phyloP scores from a whole-genome alignment of 306 rosid species.

The Amphicarpaea edgeworthii region DNA sequence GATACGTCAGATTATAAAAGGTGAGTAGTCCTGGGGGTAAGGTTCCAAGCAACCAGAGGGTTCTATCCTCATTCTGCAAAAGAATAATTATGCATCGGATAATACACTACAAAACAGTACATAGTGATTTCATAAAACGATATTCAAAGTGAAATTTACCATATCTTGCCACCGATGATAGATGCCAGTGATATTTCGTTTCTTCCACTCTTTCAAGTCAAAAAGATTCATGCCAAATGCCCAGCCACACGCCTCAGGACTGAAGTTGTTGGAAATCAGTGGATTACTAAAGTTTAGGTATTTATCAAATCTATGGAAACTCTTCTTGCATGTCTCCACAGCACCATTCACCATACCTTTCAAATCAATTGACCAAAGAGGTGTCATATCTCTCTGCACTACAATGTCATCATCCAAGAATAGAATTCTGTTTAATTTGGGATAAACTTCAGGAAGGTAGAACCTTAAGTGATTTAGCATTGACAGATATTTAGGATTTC shows the following conservation, averaged over 20 bases:
- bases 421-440: slow-evolving; percentile 87
- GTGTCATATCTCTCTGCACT: slow-evolving; percentile 91
- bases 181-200: slow-evolving; percentile 84
- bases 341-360: slow-evolving; percentile 97
- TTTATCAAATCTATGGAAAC: slow-evolving; percentile 98
- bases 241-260: slow-evolving; percentile 98
- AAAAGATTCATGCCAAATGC: slow-evolving; percentile 97
- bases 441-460: slow-evolving; percentile 94
- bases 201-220: slow-evolving; percentile 97
- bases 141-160: slow-evolving; percentile 59
- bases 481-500: slow-evolving; percentile 95
- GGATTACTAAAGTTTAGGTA: slow-evolving; percentile 95
- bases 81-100: slow-evolving; percentile 41
- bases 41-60: slow-evolving; percentile 97
- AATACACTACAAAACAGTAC: slow-evolving; percentile 14
- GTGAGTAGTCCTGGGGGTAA: slow-evolving; percentile 94
- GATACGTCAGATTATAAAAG: slow-evolving; percentile 83
- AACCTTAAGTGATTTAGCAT: slow-evolving; percentile 96
- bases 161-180: slow-evolving; percentile 96
- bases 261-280: slow-evolving; percentile 77
- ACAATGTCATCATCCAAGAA: slow-evolving; percentile 98
- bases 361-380: slow-evolving; percentile 89
- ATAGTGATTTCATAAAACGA: slow-evolving; percentile 21
- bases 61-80: slow-evolving; percentile 91
- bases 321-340: slow-evolving; percentile 99